Base-by-base conservation (phyloP, 2,329 filamentous ascomycete genomes). In the Hirsutella rhossiliensis region DNA sequence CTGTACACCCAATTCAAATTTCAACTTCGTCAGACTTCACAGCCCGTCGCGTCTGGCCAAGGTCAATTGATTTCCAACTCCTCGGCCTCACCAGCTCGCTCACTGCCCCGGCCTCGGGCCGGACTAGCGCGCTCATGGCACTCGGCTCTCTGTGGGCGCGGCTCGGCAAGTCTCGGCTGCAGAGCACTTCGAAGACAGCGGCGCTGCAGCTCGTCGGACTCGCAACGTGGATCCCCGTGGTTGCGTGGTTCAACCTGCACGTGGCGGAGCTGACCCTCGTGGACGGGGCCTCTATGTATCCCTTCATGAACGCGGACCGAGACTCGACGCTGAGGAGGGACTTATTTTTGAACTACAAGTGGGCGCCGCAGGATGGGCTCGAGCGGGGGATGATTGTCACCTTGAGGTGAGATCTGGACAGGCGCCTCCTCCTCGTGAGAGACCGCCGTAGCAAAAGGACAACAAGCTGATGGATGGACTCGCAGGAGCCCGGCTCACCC, bases 361-460 rank as follows among this genome's bases (percentile, higher is more conserved):
- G 73, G 60, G 72, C 73, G 47, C 71, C 77, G 20, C 70, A 73
- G 46, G 63, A 75, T 40, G 67, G 72, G 27, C 56, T 89, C 32
- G 64, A 76, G 56, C 71, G 83, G 48, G 86, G 86, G 45, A 87
- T 87, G 78, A 66, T 90, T 38, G 79, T 90, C 45, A 81, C 79
- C 11, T 78, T 88, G 54, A 69, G 76, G 80, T 82, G 32, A 28
- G 40, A 27, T 2, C 12, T 3, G 17, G 32, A 3, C 23, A 4
- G 34, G 13, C 15, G n/a, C 12, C 18, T 38, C 38, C 23, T 23
- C 7, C 7, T 23, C 4, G 7, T 9, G 23, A 27, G 23, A 3
- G 23, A 9, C 6, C 23, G 23, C 5, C 3, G 17, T 6, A 37
- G 9, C 34, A 6, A 37, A n/a, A 18, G 6, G 15, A 18, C n/a